Evolutionary conservation across 805 yeast species (phyloP).

Genomic region (Kluyveromyces aestuarii): DNA sequence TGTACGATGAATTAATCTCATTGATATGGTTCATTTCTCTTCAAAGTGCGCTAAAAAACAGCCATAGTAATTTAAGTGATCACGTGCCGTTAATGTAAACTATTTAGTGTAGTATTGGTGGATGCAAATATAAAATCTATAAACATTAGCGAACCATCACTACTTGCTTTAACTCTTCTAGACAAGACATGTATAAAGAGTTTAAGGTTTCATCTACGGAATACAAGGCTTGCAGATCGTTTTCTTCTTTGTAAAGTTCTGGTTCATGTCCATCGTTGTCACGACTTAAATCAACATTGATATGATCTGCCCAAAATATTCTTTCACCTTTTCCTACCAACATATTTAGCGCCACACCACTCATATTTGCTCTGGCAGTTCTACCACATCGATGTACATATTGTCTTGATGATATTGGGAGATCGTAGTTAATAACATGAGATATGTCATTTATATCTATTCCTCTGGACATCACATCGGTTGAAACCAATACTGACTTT

Average conservation of each 20-base stretch:
- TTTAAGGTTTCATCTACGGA: slow-evolving; percentile 31
- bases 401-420: slow-evolving; percentile 82
- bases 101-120: too few species aligned
- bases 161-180: slow-evolving; percentile 27
- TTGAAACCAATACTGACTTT: slow-evolving; percentile 47
- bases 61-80: neutral
- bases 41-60: neutral
- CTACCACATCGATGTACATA: slow-evolving; percentile 96
- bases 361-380: slow-evolving; percentile 85
- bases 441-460: slow-evolving; percentile 65
- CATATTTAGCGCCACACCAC: slow-evolving; percentile 67
- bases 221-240: slow-evolving; percentile 10
- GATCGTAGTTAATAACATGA: slow-evolving; percentile 80
- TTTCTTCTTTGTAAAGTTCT: slow-evolving; percentile 16
- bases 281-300: slow-evolving; percentile 46
- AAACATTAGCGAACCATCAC: neutral
- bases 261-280: slow-evolving; percentile 28
- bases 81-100: neutral
- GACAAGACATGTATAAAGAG: slow-evolving; percentile 34
- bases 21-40: neutral
- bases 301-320: slow-evolving; percentile 46
- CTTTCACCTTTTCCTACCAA: slow-evolving; percentile 73
- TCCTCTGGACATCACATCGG: slow-evolving; percentile 96
- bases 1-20: too few species aligned
- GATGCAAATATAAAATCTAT: neutral